Percentiles rank a stretch among this genome's conserved stretches.
phyloP scores from a whole-genome alignment of 257 asterid genomes.

The Solanum piurae region DNA sequence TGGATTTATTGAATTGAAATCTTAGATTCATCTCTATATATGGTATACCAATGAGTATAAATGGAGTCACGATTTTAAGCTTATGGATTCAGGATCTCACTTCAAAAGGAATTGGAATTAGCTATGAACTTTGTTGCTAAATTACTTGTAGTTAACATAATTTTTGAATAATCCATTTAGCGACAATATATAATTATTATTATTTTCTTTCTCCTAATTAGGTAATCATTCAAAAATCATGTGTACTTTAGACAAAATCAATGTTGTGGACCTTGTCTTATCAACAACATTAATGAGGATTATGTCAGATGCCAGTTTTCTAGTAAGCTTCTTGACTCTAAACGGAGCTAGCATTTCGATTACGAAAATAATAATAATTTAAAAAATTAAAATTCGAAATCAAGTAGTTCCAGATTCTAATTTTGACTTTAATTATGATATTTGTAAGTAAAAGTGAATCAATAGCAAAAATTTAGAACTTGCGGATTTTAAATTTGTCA shows the following conservation, averaged over 20 bases:
- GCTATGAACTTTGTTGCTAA: not conserved
- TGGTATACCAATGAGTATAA: fast-evolving
- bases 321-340: not conserved
- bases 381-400: not conserved
- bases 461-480: not conserved
- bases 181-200: not conserved
- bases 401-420: too few species aligned
- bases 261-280: not conserved
- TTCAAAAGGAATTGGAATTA: not conserved
- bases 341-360: not conserved
- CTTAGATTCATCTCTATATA: not conserved
- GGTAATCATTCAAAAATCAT: not conserved
- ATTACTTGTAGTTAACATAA: not conserved
- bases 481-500: fast-evolving
- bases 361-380: not conserved
- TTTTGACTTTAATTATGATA: too few species aligned
- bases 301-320: not conserved
- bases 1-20: not conserved
- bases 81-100: not conserved
- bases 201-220: not conserved
- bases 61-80: fast-evolving
- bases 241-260: not conserved
- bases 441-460: not conserved
- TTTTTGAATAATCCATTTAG: not conserved
- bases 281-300: too few species aligned